Percentiles rank a stretch among this genome's conserved stretches.
These are phyloP conservation scores for Vinca major DNA, from an alignment of 305 asterid species.

Conservation along the genomic window DNA sequence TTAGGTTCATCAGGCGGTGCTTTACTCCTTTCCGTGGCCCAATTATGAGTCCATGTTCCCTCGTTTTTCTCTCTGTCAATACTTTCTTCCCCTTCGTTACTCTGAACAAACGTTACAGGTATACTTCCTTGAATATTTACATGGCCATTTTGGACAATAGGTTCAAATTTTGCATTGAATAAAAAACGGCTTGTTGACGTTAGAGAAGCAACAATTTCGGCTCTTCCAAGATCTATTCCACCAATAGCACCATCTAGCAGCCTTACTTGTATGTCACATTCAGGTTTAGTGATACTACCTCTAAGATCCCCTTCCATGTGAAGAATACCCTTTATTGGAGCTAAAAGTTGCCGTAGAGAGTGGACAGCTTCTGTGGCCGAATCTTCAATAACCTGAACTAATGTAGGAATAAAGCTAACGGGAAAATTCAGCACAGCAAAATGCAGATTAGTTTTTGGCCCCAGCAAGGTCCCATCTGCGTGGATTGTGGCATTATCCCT, in stretches of 20 bases:
- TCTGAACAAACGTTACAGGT: slow-evolving; percentile 72
- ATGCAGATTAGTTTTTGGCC: slow-evolving; percentile 90
- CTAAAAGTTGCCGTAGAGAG: slow-evolving; percentile 78
- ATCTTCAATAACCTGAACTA: slow-evolving; percentile 85
- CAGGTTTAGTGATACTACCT: slow-evolving; percentile 94
- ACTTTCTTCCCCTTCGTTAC: slow-evolving; percentile 60
- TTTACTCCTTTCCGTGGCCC: slow-evolving; percentile 66
- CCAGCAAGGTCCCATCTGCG: slow-evolving; percentile 92
- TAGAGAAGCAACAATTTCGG: slow-evolving; percentile 95
- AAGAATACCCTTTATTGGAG: slow-evolving; percentile 87
- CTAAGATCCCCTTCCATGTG: slow-evolving; percentile 99
- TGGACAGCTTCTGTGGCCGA: slow-evolving; percentile 91
- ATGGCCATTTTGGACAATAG: slow-evolving; percentile 82
- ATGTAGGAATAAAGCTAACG: slow-evolving; percentile 85
- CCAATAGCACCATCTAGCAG: slow-evolving; percentile 94
- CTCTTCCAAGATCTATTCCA: slow-evolving; percentile 95
- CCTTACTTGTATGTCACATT: slow-evolving; percentile 98
- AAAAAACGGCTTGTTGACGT: slow-evolving; percentile 86
- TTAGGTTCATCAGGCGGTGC: slow-evolving; percentile 50
- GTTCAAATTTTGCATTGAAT: slow-evolving; percentile 92
- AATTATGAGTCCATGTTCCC: slow-evolving; percentile 58
- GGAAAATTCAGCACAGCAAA: slow-evolving; percentile 97
- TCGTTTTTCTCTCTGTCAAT: slow-evolving; percentile 61
- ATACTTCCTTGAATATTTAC: slow-evolving; percentile 96
- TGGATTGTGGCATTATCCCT: slow-evolving; percentile 96